Percentiles rank a stretch among this genome's conserved stretches.
Evolutionary conservation across 2,329 filamentous ascomycete species (phyloP).

Genomic region (Ophiostoma sp.): DNA sequence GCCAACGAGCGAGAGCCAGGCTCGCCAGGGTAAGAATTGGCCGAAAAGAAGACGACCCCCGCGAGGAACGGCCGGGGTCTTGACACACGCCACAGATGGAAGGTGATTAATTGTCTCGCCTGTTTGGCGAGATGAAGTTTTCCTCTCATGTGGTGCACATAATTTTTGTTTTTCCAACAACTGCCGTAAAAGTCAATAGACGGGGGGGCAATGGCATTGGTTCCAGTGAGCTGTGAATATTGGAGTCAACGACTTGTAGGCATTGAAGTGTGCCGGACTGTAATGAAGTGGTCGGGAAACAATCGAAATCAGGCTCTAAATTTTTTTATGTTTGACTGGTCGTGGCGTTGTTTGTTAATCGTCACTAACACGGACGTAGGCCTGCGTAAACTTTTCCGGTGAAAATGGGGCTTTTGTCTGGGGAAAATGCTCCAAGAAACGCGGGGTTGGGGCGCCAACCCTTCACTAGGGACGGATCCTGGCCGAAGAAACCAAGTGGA

Average conservation of each 20-base stretch:
- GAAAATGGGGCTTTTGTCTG: neutral
- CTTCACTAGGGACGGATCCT: neutral
- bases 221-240: neutral
- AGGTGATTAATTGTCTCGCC: neutral
- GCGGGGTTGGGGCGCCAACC: neutral
- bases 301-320: neutral
- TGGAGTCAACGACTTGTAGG: neutral
- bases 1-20: neutral
- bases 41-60: neutral
- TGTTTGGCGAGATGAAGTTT: neutral
- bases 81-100: neutral
- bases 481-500: neutral
- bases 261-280: neutral
- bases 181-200: too few species aligned
- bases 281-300: too few species aligned
- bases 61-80: neutral
- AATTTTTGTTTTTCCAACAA: neutral
- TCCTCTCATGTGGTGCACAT: neutral
- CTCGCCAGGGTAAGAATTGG: neutral
- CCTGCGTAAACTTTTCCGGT: constrained; percentile 12
- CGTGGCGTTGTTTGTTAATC: neutral
- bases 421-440: neutral
- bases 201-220: neutral
- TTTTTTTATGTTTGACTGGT: neutral
- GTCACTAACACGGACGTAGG: neutral